Percentiles rank a stretch among this genome's conserved stretches.
Evolutionary conservation across 345 rosid species (phyloP).

Genomic region (Arabidopsis suecica): DNA sequence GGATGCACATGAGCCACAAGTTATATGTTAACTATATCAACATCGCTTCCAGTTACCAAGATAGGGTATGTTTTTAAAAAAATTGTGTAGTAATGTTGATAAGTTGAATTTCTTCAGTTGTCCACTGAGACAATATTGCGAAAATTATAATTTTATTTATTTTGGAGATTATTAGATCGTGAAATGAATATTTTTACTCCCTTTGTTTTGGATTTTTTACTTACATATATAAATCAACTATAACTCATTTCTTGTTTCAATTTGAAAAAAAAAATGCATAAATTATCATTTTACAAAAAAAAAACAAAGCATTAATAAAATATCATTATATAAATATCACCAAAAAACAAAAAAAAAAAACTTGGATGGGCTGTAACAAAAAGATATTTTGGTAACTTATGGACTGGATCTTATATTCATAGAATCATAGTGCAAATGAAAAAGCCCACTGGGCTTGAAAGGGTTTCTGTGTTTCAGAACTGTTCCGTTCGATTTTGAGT

Average conservation of each 20-base stretch:
- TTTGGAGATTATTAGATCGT: too few species aligned
- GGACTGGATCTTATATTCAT: neutral
- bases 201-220: neutral
- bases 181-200: neutral
- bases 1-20: slow-evolving; percentile 35
- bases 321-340: neutral
- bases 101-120: too few species aligned
- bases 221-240: neutral
- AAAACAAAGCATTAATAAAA: neutral
- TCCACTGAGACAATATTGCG: neutral
- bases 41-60: neutral
- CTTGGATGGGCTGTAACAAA: neutral
- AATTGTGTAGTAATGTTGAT: too few species aligned
- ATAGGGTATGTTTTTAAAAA: too few species aligned
- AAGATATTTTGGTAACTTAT: neutral
- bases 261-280: neutral
- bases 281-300: neutral
- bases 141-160: too few species aligned
- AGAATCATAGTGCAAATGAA: neutral
- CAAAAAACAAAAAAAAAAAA: neutral
- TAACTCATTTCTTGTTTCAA: neutral
- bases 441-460: slow-evolving; percentile 22
- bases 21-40: neutral
- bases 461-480: neutral
- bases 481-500: neutral